Evolutionary conservation across 2,329 filamentous ascomycete genomes (phyloP).

Genomic region (Teratosphaeria destructans): DNA sequence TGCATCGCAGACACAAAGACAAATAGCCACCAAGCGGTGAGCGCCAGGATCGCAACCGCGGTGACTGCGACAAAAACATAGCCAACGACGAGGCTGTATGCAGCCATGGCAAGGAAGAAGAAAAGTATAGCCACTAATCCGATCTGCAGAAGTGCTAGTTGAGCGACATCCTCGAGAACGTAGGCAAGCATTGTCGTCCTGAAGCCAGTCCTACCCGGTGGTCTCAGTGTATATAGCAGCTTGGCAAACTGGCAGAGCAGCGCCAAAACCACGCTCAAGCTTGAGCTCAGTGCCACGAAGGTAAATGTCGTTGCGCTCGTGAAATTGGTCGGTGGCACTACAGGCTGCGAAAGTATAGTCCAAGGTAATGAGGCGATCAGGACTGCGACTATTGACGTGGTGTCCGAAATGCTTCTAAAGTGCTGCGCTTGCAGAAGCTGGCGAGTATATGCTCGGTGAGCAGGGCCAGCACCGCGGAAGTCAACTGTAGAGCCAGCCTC

Average conservation of each 20-base stretch:
- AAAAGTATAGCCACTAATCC: neutral
- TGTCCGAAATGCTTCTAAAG: neutral
- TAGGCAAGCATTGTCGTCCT: neutral
- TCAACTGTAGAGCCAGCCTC: neutral
- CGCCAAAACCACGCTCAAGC: neutral
- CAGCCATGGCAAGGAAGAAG: neutral
- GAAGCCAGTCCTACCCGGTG: neutral
- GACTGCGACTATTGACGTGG: neutral
- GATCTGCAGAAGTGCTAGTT: neutral
- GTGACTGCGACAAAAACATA: neutral
- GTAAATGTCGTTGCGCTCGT: neutral
- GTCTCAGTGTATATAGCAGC: neutral
- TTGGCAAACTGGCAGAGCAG: neutral
- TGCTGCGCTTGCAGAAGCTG: neutral
- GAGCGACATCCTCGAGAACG: neutral
- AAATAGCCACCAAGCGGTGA: neutral
- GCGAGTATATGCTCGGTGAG: neutral
- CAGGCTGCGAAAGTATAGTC: neutral
- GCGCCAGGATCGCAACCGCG: neutral
- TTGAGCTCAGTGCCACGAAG: neutral
- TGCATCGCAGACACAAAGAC: neutral
- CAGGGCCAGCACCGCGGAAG: neutral
- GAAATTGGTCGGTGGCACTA: neutral
- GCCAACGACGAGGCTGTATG: neutral
- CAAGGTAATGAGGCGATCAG: neutral